Percentiles rank a stretch among this genome's conserved stretches.
These are phyloP conservation scores for Monosporozyma siamensis DNA, from an alignment of 805 yeast species.

Conservation along the genomic window DNA sequence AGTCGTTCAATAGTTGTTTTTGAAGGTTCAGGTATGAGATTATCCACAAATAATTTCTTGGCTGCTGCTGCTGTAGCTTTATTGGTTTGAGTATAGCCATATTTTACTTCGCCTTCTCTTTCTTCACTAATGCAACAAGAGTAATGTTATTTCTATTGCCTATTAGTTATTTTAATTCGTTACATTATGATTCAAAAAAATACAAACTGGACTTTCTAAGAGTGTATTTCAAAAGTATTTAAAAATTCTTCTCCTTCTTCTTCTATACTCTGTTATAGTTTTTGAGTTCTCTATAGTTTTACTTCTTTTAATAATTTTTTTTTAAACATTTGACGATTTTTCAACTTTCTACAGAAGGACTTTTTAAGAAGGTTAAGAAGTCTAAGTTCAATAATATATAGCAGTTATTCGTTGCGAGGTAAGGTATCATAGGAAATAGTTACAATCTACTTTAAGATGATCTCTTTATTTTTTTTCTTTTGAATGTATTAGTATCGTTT, in stretches of 20 bases:
- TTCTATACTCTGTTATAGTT: neutral
- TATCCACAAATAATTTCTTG: neutral
- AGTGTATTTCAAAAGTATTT: neutral
- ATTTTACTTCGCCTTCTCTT: neutral
- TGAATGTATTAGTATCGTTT: too few species aligned
- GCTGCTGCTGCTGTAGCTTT: slow-evolving; percentile 1
- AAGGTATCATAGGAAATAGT: too few species aligned
- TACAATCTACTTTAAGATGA: too few species aligned
- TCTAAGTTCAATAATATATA: too few species aligned
- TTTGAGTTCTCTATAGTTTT: slow-evolving; percentile 2
- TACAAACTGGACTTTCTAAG: neutral
- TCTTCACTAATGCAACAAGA: too few species aligned
- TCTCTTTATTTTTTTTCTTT: too few species aligned
- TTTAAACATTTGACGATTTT: neutral
- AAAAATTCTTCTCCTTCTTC: neutral
- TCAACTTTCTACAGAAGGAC: too few species aligned
- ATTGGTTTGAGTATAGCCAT: neutral
- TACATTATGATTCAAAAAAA: too few species aligned
- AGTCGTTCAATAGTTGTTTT: neutral
- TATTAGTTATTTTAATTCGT: too few species aligned
- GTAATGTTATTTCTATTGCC: too few species aligned
- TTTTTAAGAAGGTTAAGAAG: too few species aligned
- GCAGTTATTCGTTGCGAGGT: too few species aligned
- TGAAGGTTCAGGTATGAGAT: slow-evolving; percentile 1
- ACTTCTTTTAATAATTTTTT: neutral